Evolutionary conservation across 2,329 filamentous ascomycete species (phyloP).

Genomic region (Xylariaceae sp.): DNA sequence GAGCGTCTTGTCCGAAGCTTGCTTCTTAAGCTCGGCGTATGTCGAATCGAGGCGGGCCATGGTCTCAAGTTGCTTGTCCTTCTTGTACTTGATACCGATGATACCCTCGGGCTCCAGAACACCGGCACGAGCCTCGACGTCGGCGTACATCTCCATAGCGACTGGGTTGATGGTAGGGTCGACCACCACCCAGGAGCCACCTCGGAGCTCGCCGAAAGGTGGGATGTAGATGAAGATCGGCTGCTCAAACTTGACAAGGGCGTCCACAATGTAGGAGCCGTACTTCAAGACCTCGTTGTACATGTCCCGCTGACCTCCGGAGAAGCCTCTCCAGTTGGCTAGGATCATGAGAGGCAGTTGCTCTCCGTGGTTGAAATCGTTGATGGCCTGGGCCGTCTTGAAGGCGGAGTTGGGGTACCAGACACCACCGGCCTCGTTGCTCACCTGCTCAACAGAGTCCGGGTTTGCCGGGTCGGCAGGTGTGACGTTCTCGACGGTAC

Average conservation of each 20-base stretch:
- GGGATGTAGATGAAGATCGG: conserved; percentile 99
- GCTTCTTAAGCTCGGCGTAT: conserved; percentile 78
- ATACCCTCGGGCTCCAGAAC: conserved; percentile 97
- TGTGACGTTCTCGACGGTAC: conserved; percentile 91
- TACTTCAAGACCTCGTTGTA: conserved; percentile 99
- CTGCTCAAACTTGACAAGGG: conserved; percentile 96
- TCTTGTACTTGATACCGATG: conserved; percentile 96
- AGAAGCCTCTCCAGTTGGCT: conserved; percentile 99
- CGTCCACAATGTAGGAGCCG: conserved; percentile 97
- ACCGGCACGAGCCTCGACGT: conserved; percentile 89
- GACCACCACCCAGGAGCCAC: conserved; percentile 98
- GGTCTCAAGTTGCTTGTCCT: conserved; percentile 92
- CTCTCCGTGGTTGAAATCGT: conserved; percentile 98
- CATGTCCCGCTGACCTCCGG: conserved; percentile 98
- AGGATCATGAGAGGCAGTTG: conserved; percentile 98
- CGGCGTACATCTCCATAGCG: conserved; percentile 99
- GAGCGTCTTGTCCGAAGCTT: conserved; percentile 60
- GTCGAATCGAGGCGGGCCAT: conserved; percentile 88
- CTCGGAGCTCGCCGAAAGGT: conserved; percentile 90
- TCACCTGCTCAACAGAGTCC: conserved; percentile 93
- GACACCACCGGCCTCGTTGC: conserved; percentile 92
- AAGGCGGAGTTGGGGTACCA: conserved; percentile 99
- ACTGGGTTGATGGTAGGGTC: conserved; percentile 96
- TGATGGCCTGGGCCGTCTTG: conserved; percentile 98
- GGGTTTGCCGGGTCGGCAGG: conserved; percentile 97